phyloP scores from a whole-genome alignment of 2,329 filamentous ascomycete species.

The Fonsecaea multimorphosa region DNA sequence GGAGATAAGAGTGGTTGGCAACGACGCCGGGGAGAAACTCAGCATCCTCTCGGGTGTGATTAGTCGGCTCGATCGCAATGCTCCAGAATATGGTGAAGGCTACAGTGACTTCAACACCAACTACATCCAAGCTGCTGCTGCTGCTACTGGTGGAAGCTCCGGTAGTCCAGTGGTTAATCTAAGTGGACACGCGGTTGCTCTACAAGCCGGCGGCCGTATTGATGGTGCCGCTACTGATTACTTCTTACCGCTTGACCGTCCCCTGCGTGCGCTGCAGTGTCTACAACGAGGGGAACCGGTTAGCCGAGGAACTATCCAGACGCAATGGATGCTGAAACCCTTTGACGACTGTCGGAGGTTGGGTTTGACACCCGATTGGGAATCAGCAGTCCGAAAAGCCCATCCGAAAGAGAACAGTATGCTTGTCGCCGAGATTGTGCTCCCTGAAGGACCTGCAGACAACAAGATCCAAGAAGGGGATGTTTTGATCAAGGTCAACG shows the following conservation, averaged over 20 bases:
- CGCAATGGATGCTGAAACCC: conserved; percentile 93
- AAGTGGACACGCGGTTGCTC: conserved; percentile 85
- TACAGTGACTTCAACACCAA: conserved; percentile 97
- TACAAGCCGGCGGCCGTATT: conserved; percentile 91
- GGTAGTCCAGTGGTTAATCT: conserved; percentile 97
- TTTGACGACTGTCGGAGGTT: conserved; percentile 95
- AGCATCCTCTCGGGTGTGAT: conserved; percentile 98
- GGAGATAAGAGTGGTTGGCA: conserved; percentile 96
- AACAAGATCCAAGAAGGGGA: conserved; percentile 91
- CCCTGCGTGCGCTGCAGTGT: conserved; percentile 82
- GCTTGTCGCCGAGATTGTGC: conserved; percentile 93
- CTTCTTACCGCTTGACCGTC: conserved; percentile 91
- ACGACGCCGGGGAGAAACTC: conserved; percentile 97
- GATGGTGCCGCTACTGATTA: conserved; percentile 98
- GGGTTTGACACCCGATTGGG: conserved; percentile 83
- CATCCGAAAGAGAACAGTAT: conserved; percentile 96
- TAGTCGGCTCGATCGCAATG: conserved; percentile 92
- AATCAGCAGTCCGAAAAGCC: conserved; percentile 78
- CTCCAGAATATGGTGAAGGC: conserved; percentile 95
- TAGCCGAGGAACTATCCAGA: conserved; percentile 94
- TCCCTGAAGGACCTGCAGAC: conserved; percentile 87
- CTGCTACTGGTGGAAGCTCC: conserved; percentile 96
- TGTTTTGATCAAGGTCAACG: conserved; percentile 90
- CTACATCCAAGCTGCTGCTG: conserved; percentile 97
- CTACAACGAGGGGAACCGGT: conserved; percentile 78